These are phyloP conservation scores for Saccharomycopsis selenospora DNA, from an alignment of 805 yeast species.

Conservation along the genomic window DNA sequence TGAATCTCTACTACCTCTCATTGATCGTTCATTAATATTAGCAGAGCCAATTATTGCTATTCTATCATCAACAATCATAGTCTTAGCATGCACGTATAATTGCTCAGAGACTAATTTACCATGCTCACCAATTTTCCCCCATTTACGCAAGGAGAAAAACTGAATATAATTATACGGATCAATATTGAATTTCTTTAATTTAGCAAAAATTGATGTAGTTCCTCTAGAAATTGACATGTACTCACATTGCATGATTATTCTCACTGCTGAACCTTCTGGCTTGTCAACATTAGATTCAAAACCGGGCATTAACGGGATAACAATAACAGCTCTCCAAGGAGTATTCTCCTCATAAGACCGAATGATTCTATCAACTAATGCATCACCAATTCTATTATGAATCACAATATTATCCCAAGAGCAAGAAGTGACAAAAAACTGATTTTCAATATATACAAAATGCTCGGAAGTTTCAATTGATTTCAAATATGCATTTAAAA, in stretches of 20 bases:
- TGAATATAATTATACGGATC: conserved; percentile 87
- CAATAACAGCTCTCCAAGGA: conserved; percentile 82
- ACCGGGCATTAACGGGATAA: conserved; percentile 97
- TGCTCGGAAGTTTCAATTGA: conserved; percentile 91
- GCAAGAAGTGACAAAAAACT: conserved; percentile 86
- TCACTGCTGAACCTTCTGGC: conserved; percentile 89
- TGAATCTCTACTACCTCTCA: conserved; percentile 92
- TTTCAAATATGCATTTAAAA: conserved; percentile 87
- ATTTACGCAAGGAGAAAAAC: conserved; percentile 84
- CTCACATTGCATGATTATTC: conserved; percentile 95
- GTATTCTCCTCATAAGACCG: conserved; percentile 74
- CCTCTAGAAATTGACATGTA: conserved; percentile 91
- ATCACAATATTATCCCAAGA: conserved; percentile 76
- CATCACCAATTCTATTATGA: conserved; percentile 89
- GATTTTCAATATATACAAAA: conserved; percentile 91
- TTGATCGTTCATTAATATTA: conserved; percentile 91
- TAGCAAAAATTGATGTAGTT: conserved; percentile 75
- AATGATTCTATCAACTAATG: conserved; percentile 91
- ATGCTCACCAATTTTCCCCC: conserved; percentile 85
- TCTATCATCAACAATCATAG: conserved; percentile 87
- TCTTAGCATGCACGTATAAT: conserved; percentile 87
- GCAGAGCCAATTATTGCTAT: conserved; percentile 96
- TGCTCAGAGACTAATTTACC: conserved; percentile 79
- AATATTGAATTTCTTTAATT: conserved; percentile 70
- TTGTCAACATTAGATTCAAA: conserved; percentile 88